phyloP scores from a whole-genome alignment of 2,329 filamentous ascomycete species.

The Xylariaceae sp. region DNA sequence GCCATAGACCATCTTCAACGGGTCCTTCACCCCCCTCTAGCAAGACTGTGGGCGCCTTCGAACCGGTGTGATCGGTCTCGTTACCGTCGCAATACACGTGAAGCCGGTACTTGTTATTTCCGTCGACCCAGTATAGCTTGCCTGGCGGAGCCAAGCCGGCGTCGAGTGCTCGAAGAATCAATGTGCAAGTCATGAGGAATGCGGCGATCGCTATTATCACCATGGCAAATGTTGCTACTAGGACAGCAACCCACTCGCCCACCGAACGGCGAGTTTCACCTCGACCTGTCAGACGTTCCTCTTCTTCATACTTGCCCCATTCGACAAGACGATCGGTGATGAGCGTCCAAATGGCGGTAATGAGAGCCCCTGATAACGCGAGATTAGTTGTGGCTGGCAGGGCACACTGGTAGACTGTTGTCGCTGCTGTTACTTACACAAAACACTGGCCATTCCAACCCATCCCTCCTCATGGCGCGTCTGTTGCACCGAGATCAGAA shows the following conservation, averaged over 20 bases:
- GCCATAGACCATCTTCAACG: conserved; percentile 72
- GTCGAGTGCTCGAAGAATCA: conserved; percentile 77
- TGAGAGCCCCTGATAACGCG: conserved; percentile 58
- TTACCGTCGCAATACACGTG: conserved; percentile 85
- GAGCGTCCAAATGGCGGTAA: conserved; percentile 76
- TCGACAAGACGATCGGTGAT: conserved; percentile 74
- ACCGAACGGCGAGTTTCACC: conserved; percentile 78
- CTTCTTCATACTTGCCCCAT: conserved; percentile 90
- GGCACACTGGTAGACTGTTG: not conserved
- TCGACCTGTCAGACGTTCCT: conserved; percentile 84
- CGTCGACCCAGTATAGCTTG: conserved; percentile 72
- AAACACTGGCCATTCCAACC: conserved; percentile 79
- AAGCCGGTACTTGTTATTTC: conserved; percentile 69
- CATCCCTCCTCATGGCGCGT: conserved; percentile 82
- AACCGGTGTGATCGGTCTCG: conserved; percentile 48
- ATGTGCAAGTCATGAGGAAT: conserved; percentile 70
- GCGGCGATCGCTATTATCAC: conserved; percentile 61
- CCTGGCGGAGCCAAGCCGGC: conserved; percentile 69
- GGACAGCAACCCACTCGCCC: conserved; percentile 76
- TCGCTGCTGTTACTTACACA: conserved; percentile 43
- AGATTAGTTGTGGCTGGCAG: no score
- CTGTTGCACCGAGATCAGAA: conserved; percentile 69
- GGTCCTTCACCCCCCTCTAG: conserved; percentile 79
- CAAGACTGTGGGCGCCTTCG: conserved; percentile 69
- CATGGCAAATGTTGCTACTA: conserved; percentile 68